phyloP scores from a whole-genome alignment of 129 eudicot species.

The Calendula officinalis region DNA sequence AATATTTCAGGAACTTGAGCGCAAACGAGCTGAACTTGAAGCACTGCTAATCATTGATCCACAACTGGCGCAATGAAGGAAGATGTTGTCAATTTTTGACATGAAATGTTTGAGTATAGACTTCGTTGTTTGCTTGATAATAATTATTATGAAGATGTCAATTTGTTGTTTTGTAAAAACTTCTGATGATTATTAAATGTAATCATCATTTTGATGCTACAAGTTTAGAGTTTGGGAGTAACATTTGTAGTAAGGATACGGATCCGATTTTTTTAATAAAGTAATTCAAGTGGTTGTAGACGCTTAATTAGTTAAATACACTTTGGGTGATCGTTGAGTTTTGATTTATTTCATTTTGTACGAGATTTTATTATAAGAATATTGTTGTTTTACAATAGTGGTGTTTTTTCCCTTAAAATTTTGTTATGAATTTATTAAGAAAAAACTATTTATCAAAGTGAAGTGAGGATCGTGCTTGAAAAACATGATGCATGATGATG shows the following conservation, averaged over 20 bases:
- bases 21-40: slow-evolving; percentile 72
- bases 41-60: slow-evolving; percentile 47
- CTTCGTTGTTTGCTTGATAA: slow-evolving; percentile 24
- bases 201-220: slow-evolving; percentile 15
- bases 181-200: slow-evolving; percentile 20
- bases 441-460: too few relatives aligned
- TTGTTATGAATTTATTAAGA: too few relatives aligned
- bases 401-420: too few relatives aligned
- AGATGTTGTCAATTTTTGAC: neutral
- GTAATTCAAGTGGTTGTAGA: neutral
- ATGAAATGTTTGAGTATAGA: neutral
- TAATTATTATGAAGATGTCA: slow-evolving; percentile 17
- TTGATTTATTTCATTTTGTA: too few relatives aligned
- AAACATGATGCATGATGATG: too few relatives aligned
- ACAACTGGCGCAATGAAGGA: slow-evolving; percentile 8
- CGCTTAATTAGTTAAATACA: neutral
- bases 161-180: slow-evolving; percentile 9
- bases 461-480: too few relatives aligned
- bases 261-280: too few relatives aligned
- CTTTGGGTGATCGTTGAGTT: too few relatives aligned
- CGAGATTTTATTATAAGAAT: too few relatives aligned
- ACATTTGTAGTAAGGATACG: too few relatives aligned
- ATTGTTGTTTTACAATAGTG: too few relatives aligned
- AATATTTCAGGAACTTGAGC: slow-evolving; percentile 68
- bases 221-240: neutral